Evolutionary conservation across 1,284 basidiomycete genomes (phyloP).

Genomic region (Volvariella volvacea): DNA sequence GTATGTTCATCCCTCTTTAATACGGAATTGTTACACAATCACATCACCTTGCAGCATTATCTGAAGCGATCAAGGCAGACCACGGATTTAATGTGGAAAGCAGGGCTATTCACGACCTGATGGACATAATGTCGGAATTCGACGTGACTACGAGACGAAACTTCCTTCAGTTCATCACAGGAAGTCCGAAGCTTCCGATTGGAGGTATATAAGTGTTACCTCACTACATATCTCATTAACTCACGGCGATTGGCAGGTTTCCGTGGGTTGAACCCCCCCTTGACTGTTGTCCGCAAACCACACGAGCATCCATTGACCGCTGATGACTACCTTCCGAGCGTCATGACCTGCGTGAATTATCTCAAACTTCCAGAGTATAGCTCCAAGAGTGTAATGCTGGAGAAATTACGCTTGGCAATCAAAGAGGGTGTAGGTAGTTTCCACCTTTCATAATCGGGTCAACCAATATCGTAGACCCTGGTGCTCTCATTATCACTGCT

Average conservation of each 20-base stretch:
- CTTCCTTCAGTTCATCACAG: constrained; percentile 96
- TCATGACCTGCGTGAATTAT: constrained; percentile 99
- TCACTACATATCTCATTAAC: not conserved
- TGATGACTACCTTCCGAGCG: constrained; percentile 94
- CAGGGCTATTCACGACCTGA: constrained; percentile 79
- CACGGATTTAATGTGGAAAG: constrained; percentile 97
- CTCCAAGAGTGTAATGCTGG: constrained; percentile 71
- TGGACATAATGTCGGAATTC: constrained; percentile 85
- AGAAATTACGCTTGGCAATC: constrained; percentile 79
- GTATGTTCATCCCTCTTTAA: constrained; percentile 40
- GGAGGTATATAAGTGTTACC: constrained; percentile 68
- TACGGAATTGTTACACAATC: not conserved
- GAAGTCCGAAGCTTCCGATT: constrained; percentile 90
- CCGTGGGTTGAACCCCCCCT: constrained; percentile 87
- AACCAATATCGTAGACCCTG: not conserved
- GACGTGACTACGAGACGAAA: constrained; percentile 70
- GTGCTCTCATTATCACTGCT: too few species aligned
- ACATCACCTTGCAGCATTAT: constrained; percentile 57
- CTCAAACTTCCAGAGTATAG: constrained; percentile 93
- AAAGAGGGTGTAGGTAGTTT: constrained; percentile 91
- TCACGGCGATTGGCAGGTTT: constrained; percentile 73
- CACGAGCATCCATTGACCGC: constrained; percentile 87
- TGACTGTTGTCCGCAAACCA: constrained; percentile 96
- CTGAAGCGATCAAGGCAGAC: constrained; percentile 90
- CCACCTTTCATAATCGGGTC: constrained; percentile 70